These are phyloP conservation scores for Metarhizium guizhouense DNA, from an alignment of 2,329 filamentous ascomycete species.

Conservation along the genomic window DNA sequence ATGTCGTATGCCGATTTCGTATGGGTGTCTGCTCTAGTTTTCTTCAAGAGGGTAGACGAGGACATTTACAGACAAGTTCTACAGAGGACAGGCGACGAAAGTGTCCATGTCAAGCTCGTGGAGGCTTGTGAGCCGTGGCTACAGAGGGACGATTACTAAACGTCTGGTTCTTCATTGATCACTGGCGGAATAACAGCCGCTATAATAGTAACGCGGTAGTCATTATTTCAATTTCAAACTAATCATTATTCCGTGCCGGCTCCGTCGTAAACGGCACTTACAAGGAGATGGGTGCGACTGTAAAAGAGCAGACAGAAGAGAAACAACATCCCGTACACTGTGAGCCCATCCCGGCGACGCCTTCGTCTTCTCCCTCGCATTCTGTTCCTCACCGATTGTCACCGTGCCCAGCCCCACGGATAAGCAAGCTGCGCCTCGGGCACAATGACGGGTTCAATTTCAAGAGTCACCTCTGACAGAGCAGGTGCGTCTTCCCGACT, in stretches of 20 bases:
- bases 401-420: not conserved
- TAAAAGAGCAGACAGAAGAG: not conserved
- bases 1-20: slow-evolving; percentile 50
- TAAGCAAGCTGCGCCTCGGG: not conserved
- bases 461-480: not conserved
- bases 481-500: not conserved
- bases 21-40: slow-evolving; percentile 37
- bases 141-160: slow-evolving; percentile 30
- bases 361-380: not conserved
- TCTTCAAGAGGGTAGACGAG: slow-evolving; percentile 25
- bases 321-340: not conserved
- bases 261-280: not conserved
- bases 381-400: not conserved
- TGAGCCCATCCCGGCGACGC: not conserved
- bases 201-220: too few species aligned
- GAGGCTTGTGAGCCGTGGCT: slow-evolving; percentile 31
- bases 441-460: not conserved
- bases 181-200: not conserved
- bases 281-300: not conserved
- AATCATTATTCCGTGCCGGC: not conserved
- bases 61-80: slow-evolving; percentile 26
- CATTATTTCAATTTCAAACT: not conserved
- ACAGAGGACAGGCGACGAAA: slow-evolving; percentile 14
- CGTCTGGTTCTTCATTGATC: too few species aligned
- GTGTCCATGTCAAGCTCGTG: slow-evolving; percentile 29